Percentiles rank a stretch among this genome's conserved stretches.
phyloP scores from a whole-genome alignment of 2,329 filamentous ascomycete genomes.

The Colletotrichum horii region DNA sequence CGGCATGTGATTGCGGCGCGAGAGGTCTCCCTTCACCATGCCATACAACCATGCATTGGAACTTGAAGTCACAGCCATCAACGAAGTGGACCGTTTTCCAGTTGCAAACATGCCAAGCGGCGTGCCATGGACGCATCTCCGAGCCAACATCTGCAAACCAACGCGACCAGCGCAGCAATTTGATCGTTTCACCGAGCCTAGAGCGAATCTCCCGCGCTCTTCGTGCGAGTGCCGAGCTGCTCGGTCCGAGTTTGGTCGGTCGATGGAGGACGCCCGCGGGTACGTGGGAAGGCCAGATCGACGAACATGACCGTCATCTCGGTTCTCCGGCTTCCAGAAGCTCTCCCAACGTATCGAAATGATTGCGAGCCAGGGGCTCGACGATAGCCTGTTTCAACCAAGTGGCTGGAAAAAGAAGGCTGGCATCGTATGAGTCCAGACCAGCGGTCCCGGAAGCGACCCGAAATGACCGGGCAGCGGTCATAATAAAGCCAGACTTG shows the following conservation, averaged over 20 bases:
- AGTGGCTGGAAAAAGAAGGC: background rate
- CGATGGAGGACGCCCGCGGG: background rate
- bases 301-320: background rate
- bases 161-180: background rate
- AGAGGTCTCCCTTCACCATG: background rate
- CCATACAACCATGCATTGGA: background rate
- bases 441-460: background rate
- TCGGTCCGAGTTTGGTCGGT: background rate
- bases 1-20: background rate
- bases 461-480: constrained; percentile 3
- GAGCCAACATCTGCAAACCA: background rate
- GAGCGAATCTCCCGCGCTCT: background rate
- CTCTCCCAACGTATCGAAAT: background rate
- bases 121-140: background rate
- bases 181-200: background rate
- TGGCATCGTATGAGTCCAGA: background rate
- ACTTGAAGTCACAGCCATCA: background rate
- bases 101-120: background rate
- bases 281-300: background rate
- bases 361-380: background rate
- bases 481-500: background rate
- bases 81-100: background rate
- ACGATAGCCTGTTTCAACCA: background rate
- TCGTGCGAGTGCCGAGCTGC: background rate
- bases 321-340: background rate